Conservation (phyloP, 2,329 filamentous ascomycete species). For the Apiospora rasikravindrae region DNA sequence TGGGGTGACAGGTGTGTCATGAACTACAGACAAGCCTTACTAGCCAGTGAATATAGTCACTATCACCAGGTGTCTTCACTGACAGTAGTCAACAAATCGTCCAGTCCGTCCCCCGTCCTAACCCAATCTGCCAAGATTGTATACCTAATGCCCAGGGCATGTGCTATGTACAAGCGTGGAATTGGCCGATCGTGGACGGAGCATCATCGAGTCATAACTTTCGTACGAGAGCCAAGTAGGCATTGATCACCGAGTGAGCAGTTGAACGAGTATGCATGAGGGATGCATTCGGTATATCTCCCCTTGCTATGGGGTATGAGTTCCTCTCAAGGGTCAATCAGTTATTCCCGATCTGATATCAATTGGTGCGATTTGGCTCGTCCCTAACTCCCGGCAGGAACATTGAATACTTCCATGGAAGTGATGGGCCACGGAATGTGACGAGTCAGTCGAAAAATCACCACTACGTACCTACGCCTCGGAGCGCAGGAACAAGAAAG, state of each 20-base stretch:
- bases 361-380: not conserved
- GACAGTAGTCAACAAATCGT: not conserved
- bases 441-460: not conserved
- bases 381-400: not conserved
- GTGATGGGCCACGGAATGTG: not conserved
- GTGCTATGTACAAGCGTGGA: not conserved
- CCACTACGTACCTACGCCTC: not conserved
- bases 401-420: not conserved
- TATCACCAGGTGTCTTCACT: not conserved
- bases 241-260: not conserved
- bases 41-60: not conserved
- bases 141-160: not conserved
- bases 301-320: not conserved
- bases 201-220: slow-evolving; percentile 14
- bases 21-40: not conserved
- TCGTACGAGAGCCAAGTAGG: slow-evolving; percentile 4
- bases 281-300: not conserved
- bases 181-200: not conserved
- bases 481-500: not conserved
- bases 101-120: not conserved
- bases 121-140: not conserved
- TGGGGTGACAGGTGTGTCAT: not conserved
- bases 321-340: not conserved
- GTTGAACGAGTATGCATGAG: not conserved
- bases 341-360: not conserved